Base-by-base conservation (phyloP, 129 eudicot species). In the Smallanthus sonchifolius region DNA sequence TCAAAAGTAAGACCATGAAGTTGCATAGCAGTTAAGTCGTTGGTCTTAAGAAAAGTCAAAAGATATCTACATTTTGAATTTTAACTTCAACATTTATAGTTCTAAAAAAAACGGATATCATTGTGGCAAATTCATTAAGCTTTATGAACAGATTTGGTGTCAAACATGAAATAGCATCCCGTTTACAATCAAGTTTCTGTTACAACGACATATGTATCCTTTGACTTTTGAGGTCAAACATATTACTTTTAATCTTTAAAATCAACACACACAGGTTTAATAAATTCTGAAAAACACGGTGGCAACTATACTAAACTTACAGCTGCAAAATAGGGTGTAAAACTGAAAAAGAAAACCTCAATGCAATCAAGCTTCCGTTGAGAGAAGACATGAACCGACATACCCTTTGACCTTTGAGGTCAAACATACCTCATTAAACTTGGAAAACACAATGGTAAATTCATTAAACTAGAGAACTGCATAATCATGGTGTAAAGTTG, bases 341-440 rank as follows among this genome's bases (percentile, higher is more conserved):
- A 51, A 37, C 15, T 42, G n/a, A 37, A 30, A 47, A 13, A 47
- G 0, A 8, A 47, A n/a, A 15, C 67, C 9, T 69, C 61, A 7
- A 30, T 45, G 74, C 60, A 69, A 55, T 56, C 55, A 20, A 39
- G 42, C 4, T 57, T 63, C 48, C 6, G 36, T 14, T 24, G 24
- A 52, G 65, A 36, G 30, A 45, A 63, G 15, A 28, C n/a, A 28
- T 2, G 4, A 57, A 30, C 48, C 16, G 4, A 19, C 16, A 28
- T 51, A 39, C 47, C 42, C 44, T 67, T 66, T 66, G 74, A 75
- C 74, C 35, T 65, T 9, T 65, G 13, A 75, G 34, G 51, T 75
- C 55, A 40, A 11, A 52, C 38, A 40, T 6, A 52, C 59, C 8
- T 16, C 36, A 10, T 60, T 61, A 61, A 34, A 13, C 66, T 61